Percentiles rank a stretch among this genome's conserved stretches.
Conservation (phyloP, 768 basidiomycete species). For the Tylopilus felleus region DNA sequence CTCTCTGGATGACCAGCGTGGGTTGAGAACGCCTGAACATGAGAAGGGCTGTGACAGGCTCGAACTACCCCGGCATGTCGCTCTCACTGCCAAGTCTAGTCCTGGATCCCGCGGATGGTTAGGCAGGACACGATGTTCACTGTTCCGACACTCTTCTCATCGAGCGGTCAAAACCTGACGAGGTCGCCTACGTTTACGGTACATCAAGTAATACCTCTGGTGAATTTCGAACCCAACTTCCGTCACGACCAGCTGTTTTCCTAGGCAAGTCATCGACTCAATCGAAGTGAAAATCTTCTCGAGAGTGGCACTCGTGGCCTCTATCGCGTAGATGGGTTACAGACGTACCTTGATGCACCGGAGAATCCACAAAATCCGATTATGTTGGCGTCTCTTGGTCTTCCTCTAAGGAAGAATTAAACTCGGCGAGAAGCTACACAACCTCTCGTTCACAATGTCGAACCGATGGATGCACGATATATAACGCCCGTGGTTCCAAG, state of each 20-base stretch:
- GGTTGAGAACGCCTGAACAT: neutral
- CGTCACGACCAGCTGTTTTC: conserved; percentile 6
- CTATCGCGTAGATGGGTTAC: neutral
- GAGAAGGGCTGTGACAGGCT: neutral
- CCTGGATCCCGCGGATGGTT: neutral
- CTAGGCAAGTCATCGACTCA: conserved; percentile 9
- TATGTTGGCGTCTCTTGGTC: neutral
- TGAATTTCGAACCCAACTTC: conserved; percentile 1
- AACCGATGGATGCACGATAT: neutral
- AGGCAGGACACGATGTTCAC: neutral
- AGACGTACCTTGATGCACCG: neutral
- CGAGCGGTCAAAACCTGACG: neutral
- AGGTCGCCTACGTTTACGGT: neutral
- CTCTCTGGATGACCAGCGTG: neutral
- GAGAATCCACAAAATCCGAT: neutral
- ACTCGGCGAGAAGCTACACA: neutral
- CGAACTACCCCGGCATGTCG: neutral
- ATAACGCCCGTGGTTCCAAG: neutral
- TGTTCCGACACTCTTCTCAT: neutral
- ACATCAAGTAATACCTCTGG: neutral
- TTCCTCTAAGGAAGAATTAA: neutral
- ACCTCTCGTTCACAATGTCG: too few species aligned
- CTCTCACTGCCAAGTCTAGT: neutral
- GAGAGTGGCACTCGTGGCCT: neutral
- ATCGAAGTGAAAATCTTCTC: conserved; percentile 7